Evolutionary conservation across 768 basidiomycete species (phyloP).

Genomic region (Coprinopsis marcescibilis): DNA sequence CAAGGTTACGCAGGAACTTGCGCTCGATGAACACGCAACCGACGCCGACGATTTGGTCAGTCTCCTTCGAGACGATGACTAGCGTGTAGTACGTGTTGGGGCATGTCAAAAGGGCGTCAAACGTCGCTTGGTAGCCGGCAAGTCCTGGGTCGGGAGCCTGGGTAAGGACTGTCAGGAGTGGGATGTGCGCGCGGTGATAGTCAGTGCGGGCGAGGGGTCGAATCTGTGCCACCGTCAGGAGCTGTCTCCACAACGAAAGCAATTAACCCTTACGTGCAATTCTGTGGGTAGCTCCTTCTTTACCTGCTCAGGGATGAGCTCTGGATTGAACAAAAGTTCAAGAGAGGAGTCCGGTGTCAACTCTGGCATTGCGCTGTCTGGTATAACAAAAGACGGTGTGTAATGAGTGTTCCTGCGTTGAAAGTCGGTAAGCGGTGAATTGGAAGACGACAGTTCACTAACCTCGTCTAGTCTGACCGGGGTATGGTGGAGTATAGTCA

Average conservation of each 20-base stretch:
- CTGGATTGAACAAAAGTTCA: constrained; percentile 72
- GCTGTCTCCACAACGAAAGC: background rate
- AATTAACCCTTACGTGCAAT: constrained; percentile 49
- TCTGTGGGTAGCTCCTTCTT: constrained; percentile 53
- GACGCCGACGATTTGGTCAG: constrained; percentile 77
- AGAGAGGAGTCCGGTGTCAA: constrained; percentile 44
- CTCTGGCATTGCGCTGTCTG: constrained; percentile 1
- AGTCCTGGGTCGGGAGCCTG: constrained; percentile 63
- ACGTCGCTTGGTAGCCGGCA: constrained; percentile 65
- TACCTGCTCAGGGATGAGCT: constrained; percentile 65
- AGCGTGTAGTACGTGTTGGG: constrained; percentile 74
- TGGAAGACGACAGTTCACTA: no score
- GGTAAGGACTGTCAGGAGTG: constrained; percentile 75
- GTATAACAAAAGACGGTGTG: background rate
- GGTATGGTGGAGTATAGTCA: no score
- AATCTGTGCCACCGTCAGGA: constrained; percentile 43
- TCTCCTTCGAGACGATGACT: constrained; percentile 71
- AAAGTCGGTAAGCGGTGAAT: no score
- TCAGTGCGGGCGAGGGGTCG: constrained; percentile 88
- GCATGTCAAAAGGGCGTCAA: constrained; percentile 48
- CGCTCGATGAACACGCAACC: constrained; percentile 87
- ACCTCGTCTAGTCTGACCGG: no score
- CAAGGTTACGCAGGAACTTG: constrained; percentile 88
- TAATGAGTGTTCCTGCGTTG: background rate
- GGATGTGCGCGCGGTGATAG: constrained; percentile 74